These are phyloP conservation scores for Rhizophagus sp. DNA, from an alignment of 192 early-diverging fungal species.

Conservation along the genomic window DNA sequence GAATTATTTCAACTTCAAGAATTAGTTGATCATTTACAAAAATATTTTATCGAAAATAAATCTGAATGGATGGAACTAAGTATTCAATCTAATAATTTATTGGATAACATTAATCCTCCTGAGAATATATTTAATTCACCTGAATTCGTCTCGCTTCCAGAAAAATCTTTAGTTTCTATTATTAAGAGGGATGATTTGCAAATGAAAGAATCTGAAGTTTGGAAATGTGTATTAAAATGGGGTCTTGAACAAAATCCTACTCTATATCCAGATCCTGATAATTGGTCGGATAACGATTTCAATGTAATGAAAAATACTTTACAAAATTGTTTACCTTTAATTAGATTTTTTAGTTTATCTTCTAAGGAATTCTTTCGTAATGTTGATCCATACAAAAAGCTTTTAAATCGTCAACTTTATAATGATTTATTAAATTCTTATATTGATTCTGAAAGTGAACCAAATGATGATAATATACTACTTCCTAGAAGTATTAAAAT, in stretches of 20 bases:
- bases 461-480: not conserved
- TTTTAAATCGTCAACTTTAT: not conserved
- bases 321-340: not conserved
- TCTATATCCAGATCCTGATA: not conserved
- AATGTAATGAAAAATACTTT: not conserved
- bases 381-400: not conserved
- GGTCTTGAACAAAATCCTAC: not conserved
- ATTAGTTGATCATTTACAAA: too few species aligned
- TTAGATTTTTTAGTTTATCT: not conserved
- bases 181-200: not conserved
- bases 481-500: not conserved
- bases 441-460: too few species aligned
- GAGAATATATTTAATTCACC: too few species aligned
- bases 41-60: too few species aligned
- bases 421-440: not conserved
- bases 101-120: too few species aligned
- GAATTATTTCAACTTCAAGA: not conserved
- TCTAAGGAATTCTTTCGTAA: not conserved
- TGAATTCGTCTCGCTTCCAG: too few species aligned
- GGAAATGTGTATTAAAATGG: slow-evolving; percentile 5
- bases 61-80: too few species aligned
- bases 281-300: not conserved
- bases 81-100: not conserved
- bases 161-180: too few species aligned
- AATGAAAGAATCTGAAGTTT: slow-evolving; percentile 9